phyloP scores from a whole-genome alignment of 208 protist species.

The Phytomonas francai region DNA sequence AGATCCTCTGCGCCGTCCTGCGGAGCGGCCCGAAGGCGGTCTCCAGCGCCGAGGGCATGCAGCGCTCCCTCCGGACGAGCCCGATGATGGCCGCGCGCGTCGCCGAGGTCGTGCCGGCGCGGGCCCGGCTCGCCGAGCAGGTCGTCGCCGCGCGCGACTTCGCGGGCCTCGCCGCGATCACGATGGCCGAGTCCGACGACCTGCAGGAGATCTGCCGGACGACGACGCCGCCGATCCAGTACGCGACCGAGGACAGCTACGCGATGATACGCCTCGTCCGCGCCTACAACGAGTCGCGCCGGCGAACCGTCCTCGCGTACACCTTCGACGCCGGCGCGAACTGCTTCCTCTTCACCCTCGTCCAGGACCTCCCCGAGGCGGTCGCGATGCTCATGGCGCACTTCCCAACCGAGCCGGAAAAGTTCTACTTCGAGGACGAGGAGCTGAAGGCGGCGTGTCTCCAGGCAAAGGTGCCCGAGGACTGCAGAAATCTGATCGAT shows the following conservation, averaged over 20 bases:
- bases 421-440: constrained; percentile 65
- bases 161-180: constrained; percentile 87
- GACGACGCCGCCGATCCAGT: constrained; percentile 96
- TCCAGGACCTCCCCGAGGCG: constrained; percentile 75
- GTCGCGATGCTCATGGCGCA: constrained; percentile 83
- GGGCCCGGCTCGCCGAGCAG: constrained; percentile 87
- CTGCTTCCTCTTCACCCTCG: constrained; percentile 94
- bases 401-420: constrained; percentile 79
- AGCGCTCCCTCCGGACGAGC: constrained; percentile 90
- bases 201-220: constrained; percentile 97
- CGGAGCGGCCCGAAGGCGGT: constrained; percentile 92
- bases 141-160: constrained; percentile 94
- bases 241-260: constrained; percentile 96
- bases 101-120: constrained; percentile 76
- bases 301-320: constrained; percentile 89
- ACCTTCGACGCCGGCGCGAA: constrained; percentile 99
- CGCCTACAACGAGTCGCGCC: constrained; percentile 84
- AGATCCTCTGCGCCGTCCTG: constrained; percentile 90
- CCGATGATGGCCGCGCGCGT: constrained; percentile 87
- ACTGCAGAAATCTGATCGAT: constrained; percentile 57
- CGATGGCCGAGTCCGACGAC: constrained; percentile 95
- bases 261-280: constrained; percentile 93
- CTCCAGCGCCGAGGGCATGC: constrained; percentile 96
- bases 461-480: constrained; percentile 15
- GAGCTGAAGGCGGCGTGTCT: constrained; percentile 42